A percentile compares a stretch with the other conserved stretches of the same genome.
phyloP scores from a whole-genome alignment of 2,329 filamentous ascomycete species.

The Venturia pyrina region DNA sequence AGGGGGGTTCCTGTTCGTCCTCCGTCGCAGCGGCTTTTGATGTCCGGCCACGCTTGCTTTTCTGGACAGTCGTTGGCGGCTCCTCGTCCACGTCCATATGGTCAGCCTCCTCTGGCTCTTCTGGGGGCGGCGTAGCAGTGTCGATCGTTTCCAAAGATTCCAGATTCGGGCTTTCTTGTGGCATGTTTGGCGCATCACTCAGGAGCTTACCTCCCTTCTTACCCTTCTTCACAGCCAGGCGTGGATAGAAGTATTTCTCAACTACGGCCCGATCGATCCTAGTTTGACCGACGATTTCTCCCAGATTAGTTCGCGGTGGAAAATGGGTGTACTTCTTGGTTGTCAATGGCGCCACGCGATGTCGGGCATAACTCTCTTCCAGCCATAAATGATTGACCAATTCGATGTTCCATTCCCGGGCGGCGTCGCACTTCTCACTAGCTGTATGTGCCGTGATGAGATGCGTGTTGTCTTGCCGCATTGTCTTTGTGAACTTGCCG shows the following conservation, averaged over 20 bases:
- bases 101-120: not conserved
- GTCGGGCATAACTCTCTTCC: constrained; percentile 92
- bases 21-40: not conserved
- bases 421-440: constrained; percentile 89
- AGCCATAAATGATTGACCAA: constrained; percentile 95
- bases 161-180: constrained; percentile 14
- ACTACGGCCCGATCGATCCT: constrained; percentile 63
- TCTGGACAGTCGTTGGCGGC: not conserved
- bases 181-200: constrained; percentile 17
- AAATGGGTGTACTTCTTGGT: constrained; percentile 76
- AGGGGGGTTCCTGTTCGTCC: not conserved
- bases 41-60: constrained; percentile 3
- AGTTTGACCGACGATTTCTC: constrained; percentile 86
- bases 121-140: not conserved
- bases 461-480: constrained; percentile 93
- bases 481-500: constrained; percentile 84
- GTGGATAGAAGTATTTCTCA: constrained; percentile 57
- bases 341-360: constrained; percentile 62
- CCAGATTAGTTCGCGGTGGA: constrained; percentile 78
- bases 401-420: constrained; percentile 81
- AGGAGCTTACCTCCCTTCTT: constrained; percentile 16
- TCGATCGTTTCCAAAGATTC: constrained; percentile 15
- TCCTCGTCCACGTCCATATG: not conserved
- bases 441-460: constrained; percentile 81
- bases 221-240: constrained; percentile 14